Evolutionary conservation across 2,329 filamentous ascomycete species (phyloP), one percentile per base, ranked within the genome.

Genomic region (Elsinoe australis): DNA sequence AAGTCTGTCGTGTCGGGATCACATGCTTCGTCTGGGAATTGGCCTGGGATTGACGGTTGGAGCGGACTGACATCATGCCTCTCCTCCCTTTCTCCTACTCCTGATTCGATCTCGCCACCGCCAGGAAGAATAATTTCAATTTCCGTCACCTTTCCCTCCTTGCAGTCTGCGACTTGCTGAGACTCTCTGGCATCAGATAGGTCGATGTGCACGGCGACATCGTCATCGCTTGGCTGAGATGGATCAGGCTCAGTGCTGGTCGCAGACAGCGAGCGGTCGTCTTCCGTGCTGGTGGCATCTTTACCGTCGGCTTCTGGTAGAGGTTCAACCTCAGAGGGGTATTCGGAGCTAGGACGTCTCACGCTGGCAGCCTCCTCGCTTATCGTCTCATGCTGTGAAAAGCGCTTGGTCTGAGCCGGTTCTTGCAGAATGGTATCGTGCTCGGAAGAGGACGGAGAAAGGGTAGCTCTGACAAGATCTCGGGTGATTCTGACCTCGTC

Each of bases 391-490:
- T 28, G 24, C 9, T 47, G 28, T 0, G 39, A 31, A n/a, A 36
- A 49, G 12, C 35, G 19, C 26, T 49, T 51, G 10, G 48, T 21
- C 46, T 49, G 29, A 3, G 36, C 36, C 45, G 44, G 26, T 50
- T 29, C 49, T 44, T 22, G 28, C 28, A 52, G 34, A 6, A 49
- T 45, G 12, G 51, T 54, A 12, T 54, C 49, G 6, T 50, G 49
- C 36, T 51, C 52, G 1, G 55, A 54, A 4, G 53, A 57, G 1
- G 61, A 59, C 31, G 58, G 58, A 2, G 56, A 59, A 5, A 64
- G 55, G 32, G 59, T 62, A 22, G 63, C 61, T 35, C 59, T 58
- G 31, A 66, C 58, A 55, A 67, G 51, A 7, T 61, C 62, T 42
- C 63, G 52, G 2, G 64, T 67, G 19, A 66, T 56, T 17, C 59